Conservation (phyloP, 192 early-diverging fungal species). For the Umbelopsis isabellina region DNA sequence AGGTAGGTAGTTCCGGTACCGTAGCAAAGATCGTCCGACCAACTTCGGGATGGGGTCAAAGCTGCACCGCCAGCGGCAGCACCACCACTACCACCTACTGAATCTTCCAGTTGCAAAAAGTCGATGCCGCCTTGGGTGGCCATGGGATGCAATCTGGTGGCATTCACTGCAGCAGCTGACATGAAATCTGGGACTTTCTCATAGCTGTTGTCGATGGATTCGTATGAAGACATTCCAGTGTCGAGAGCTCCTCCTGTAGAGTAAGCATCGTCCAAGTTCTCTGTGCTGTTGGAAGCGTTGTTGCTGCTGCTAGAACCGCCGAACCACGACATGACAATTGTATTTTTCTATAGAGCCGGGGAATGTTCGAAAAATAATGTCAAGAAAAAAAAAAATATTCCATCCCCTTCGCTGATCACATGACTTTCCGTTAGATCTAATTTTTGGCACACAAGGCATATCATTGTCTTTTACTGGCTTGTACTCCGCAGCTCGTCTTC, state of each 20-base stretch:
- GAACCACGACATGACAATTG: constrained; percentile 16
- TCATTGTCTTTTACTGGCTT: not conserved
- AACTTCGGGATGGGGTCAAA: constrained; percentile 74
- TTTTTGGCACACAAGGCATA: not conserved
- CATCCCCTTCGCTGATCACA: constrained; percentile 1
- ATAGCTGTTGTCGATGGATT: constrained; percentile 41
- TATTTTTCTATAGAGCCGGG: not conserved
- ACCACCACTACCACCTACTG: constrained; percentile 38
- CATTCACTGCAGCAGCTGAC: constrained; percentile 46
- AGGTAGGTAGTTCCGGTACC: constrained; percentile 82
- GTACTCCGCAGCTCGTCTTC: not conserved
- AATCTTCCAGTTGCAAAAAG: constrained; percentile 55
- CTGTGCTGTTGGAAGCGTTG: constrained; percentile 10
- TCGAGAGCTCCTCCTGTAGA: constrained; percentile 14
- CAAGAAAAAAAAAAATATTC: constrained; percentile 17
- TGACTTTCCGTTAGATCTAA: not conserved
- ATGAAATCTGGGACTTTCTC: constrained; percentile 58
- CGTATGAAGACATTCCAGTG: constrained; percentile 25
- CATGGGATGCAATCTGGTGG: constrained; percentile 51
- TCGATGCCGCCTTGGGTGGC: constrained; percentile 61
- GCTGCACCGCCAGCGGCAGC: constrained; percentile 32
- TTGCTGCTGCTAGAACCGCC: constrained; percentile 21
- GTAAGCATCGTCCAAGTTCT: constrained; percentile 8
- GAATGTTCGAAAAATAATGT: not conserved
- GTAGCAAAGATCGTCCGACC: constrained; percentile 84